Evolutionary conservation across 257 asterid species (phyloP), one percentile per base, ranked within the genome.

Genomic region (Solanum sejunctum): DNA sequence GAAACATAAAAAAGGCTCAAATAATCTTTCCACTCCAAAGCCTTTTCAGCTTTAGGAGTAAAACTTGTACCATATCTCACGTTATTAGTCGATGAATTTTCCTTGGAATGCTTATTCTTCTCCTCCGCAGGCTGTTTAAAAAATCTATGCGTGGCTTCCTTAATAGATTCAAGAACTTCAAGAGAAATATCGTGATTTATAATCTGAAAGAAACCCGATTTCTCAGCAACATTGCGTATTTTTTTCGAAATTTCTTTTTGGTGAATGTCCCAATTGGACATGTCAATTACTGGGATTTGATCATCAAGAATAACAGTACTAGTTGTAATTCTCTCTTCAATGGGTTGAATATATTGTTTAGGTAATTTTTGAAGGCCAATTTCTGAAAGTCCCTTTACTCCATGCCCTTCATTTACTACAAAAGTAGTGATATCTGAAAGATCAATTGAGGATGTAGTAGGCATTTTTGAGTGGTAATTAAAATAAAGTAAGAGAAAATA

Each of bases 11-110:
- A 88, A 20, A 86, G 89, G 52, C 86, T 88, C 7, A 88, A 87
- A 47, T 55, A 88, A 86, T 88, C 91, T 80, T 88, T 88, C 91
- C 91, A 88, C 49, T 88, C 91, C 73, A 88, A 85, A 21, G 88
- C 91, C 61, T 84, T 88, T 82, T 84, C 91, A 6, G 88, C 88
- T 52, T 43, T 23, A 8, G 91, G 91, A 83, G 84, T 79, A 83
- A 86, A 87, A 47, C 91, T 86, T 2, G 89, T 88, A 16, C 88
- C 89, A 26, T 83, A 88, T 64, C 88, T 67, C 3, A 86, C 88
- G 47, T 69, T 82, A 32, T 84, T 84, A 8, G 77, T 54, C 0
- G 87, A 58, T 7, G 89, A 88, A n/a, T 82, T 66, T 6, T 85
- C 85, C 80, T 86, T 84, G 0, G 89, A 85, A 26, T 88, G 70